Evolutionary conservation across 345 rosid genomes (phyloP), one percentile per base, ranked within the genome.

Genomic region (Rhizophora apiculata): DNA sequence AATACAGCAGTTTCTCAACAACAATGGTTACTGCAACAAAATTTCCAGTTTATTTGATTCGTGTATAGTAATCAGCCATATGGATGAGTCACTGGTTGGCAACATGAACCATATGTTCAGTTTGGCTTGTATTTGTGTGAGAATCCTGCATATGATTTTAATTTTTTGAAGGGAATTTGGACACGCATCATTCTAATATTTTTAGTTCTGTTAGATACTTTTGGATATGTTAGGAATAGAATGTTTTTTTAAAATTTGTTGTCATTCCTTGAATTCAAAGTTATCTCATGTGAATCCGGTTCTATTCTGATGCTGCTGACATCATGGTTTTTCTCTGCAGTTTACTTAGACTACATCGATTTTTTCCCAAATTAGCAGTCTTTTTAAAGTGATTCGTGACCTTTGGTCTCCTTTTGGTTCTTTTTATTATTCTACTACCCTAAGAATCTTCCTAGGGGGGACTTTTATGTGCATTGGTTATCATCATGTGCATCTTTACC

Each of bases 391-490:
- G 69, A 26, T 56, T 60, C 59, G 26, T 61, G 61, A 64, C 66
- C 55, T 68, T 68, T 76, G 62, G 68, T 72, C 74, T 72, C 63
- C 60, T 67, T 72, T 76, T 71, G 64, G 34, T 70, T 72, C 71
- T 73, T 67, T 68, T 39, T 27, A 72, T 37, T 72, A 61, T 65
- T 70, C 60, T 68, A 64, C 71, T 51, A 34, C 63, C 68, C 37
- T 60, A 65, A 52, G 71, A 64, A 72, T 66, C 70, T 52, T 36
- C 37, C 1, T 72, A 21, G 30, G 53, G 72, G 7, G 20, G 51
- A 48, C 65, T 68, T 24, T 68, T 39, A 30, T 36, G 29, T 52
- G 68, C 32, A 43, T 77, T 59, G 60, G 63, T 74, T 56, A 68
- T 56, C 46, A 49, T 60, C 72, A 76, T 72, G 34, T 49, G 72